Evolutionary conservation across 495 filamentous ascomycete species (phyloP), one percentile per base, ranked within the genome.

Genomic region (Coniosporium apollinis): DNA sequence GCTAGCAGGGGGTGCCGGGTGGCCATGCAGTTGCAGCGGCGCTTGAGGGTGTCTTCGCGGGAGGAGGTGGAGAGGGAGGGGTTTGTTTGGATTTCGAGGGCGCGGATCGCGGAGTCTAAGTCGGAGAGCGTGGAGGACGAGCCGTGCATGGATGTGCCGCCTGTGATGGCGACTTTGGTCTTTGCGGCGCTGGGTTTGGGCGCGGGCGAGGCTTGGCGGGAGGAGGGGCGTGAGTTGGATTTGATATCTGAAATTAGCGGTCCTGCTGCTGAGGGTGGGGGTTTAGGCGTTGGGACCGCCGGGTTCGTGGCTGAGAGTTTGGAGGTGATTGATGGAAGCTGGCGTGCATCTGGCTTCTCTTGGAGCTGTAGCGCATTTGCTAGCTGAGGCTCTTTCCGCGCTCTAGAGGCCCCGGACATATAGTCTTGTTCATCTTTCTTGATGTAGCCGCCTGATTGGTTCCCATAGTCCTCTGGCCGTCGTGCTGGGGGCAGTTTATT

Each of bases 91-190:
- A 91, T 69, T 45, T 97, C 89, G 30, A 97, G 71, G 11, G 74
- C 62, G n/a, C 82, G 76, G 44, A 97, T 93, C 2, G 87, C 89
- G 5, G 82, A 73, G 36, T 94, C 91, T 2, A 97, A 64, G 50
- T 94, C 91, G 17, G 68, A 62, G 20, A 94, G 67, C 4, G 78
- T 74, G 14, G 72, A 77, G 5, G 82, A 77, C 20, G 68, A 69
- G 16, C 80, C 79, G 28, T 81, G 75, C 79, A 83, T 83, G 9
- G 80, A 64, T 19, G 66, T 70, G 15, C 79, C 80, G 15, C 80
- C 81, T 0, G 76, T 54, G 22, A 85, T 70, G 37, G 69, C 65
- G 21, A 83, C 51, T 47, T 76, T 82, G 22, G 74, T 62, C 28
- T 60, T 65, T 37, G 49, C 48, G 24, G 24, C 9, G 13, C 9